Base-by-base conservation (phyloP, 2,329 filamentous ascomycete genomes). In the Teratosphaeria zuluensis region DNA sequence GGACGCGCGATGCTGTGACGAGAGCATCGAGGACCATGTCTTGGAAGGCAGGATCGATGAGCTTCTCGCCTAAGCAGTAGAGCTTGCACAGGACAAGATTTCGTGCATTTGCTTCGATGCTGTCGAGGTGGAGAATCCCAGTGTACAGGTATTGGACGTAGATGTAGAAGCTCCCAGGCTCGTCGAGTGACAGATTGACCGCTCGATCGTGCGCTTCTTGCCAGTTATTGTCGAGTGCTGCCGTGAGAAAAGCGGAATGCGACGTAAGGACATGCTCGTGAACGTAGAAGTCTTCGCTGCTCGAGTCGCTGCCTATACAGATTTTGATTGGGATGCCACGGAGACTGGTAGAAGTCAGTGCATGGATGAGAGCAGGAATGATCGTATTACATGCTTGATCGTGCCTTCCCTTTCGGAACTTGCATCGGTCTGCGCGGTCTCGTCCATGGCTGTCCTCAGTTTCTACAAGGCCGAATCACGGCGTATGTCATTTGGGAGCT, bases 111-210 rank as follows among this genome's bases (percentile, higher is more conserved):
- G 28, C 53, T 19, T 9, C 19, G 53, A 54, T 24, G 8, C 38
- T 21, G 32, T 55, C 7, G 35, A 55, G 30, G 9, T 38, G 19
- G 11, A 55, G 38, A 14, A 12, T 21, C 3, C 19, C n/a, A 8
- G 56, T 59, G 42, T 63, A 61, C 1, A 65, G 57, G 60, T 59
- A 65, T 24, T 59, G 56, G 7, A 63, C 21, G 42, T 64, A 65
- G 46, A 55, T 14, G 16, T 57, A 52, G 16, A 62, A 59, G 21
- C 19, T 24, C 3, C 58, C 38, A 1, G 55, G 31, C 11, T 61
- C 55, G n/a, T 61, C 53, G 6, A 62, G 58, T 19, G 57, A 32
- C 0, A 66, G 54, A 2, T 19, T 11, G 9, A 65, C 51, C 1
- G 30, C 42, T 2, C 57, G 48, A 2, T 60, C 54, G 7, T 56